Evolutionary conservation across 768 basidiomycete genomes (phyloP).

Genomic region (Cyclocybe cylindracea): DNA sequence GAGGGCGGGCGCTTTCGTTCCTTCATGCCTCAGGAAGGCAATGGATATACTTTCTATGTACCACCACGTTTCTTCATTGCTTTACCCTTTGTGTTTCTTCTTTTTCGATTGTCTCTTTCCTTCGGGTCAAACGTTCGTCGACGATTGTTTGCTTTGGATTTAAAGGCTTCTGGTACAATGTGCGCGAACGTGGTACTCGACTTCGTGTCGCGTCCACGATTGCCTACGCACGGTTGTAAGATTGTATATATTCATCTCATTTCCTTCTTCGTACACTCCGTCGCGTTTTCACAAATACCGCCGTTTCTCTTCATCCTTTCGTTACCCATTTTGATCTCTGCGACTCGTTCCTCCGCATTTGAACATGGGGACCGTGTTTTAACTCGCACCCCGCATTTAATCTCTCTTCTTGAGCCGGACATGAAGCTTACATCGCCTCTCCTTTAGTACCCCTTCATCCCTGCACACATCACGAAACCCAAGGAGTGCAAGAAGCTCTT

Average conservation of each 20-base stretch:
- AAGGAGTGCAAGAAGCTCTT: slow-evolving; percentile 98
- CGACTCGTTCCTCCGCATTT: background rate
- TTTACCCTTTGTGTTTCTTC: background rate
- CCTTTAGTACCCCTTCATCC: slow-evolving; percentile 86
- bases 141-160: no score
- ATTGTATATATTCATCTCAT: background rate
- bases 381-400: background rate
- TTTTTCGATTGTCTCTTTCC: background rate
- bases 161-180: no score
- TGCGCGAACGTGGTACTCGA: no score
- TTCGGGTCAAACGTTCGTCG: no score
- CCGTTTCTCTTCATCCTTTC: background rate
- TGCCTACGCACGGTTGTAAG: no score
- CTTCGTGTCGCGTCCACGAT: no score
- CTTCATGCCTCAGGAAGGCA: no score
- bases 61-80: background rate
- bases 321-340: background rate
- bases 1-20: no score
- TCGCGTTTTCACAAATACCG: background rate
- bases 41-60: no score
- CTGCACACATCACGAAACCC: slow-evolving; percentile 95
- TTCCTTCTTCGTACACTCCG: background rate
- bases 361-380: background rate
- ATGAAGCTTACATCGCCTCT: background rate
- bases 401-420: background rate